Conservation (phyloP, 208 protist genomes). For the Leishmania guyanensis region DNA sequence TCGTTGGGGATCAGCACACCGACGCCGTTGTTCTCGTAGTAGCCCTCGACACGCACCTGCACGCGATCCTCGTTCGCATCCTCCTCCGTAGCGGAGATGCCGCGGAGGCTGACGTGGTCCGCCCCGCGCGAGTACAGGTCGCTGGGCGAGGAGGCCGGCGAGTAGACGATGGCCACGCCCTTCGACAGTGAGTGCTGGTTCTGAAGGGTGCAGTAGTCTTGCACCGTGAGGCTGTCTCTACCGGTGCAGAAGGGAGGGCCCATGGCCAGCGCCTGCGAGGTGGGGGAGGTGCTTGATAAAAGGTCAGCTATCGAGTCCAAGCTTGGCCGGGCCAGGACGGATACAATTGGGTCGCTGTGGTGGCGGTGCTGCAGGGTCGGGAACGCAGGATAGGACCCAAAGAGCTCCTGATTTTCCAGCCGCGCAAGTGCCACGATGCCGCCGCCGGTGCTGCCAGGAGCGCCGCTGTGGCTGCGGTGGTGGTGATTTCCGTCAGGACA, state of each 20-base stretch:
- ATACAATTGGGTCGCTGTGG: conserved; percentile 13
- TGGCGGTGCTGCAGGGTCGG: conserved; percentile 17
- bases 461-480: neutral
- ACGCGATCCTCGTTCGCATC: conserved; percentile 58
- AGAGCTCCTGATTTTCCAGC: conserved; percentile 15
- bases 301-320: conserved; percentile 23
- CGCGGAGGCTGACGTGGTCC: conserved; percentile 16
- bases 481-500: neutral
- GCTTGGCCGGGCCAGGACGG: conserved; percentile 16
- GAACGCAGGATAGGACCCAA: neutral
- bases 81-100: conserved; percentile 23
- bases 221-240: conserved; percentile 19
- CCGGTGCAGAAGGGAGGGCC: conserved; percentile 8
- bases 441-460: conserved; percentile 1
- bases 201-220: conserved; percentile 18
- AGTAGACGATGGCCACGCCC: conserved; percentile 52
- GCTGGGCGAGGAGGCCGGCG: conserved; percentile 20
- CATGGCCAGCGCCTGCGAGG: conserved; percentile 3
- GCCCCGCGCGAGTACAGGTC: conserved; percentile 21
- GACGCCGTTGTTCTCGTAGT: conserved; percentile 50
- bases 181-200: neutral
- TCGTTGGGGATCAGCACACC: conserved; percentile 80
- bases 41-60: conserved; percentile 84
- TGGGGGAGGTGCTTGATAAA: conserved; percentile 16
- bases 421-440: conserved; percentile 6